Conservation (phyloP, 2,329 filamentous ascomycete genomes). For the Neospermospora avenae region DNA sequence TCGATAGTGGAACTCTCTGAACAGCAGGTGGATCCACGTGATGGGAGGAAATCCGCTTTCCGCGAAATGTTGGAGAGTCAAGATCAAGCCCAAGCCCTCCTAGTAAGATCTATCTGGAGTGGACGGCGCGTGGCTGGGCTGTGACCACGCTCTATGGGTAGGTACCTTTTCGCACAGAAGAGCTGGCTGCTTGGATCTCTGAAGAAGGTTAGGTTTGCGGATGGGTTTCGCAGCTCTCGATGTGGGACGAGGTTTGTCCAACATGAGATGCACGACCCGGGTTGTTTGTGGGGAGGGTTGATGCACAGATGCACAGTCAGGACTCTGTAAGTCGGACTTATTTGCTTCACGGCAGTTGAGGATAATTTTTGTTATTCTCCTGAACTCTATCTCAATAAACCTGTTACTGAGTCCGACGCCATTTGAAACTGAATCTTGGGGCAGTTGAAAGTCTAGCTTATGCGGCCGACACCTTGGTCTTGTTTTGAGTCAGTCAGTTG, state of each 20-base stretch:
- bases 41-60: neutral
- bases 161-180: neutral
- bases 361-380: no score
- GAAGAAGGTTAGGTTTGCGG: neutral
- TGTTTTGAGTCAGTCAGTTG: neutral
- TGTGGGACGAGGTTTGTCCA: neutral
- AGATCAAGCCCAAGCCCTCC: neutral
- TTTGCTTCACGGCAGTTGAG: neutral
- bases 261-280: neutral
- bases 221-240: neutral
- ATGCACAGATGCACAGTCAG: neutral
- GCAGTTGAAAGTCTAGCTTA: neutral
- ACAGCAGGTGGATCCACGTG: neutral
- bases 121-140: neutral
- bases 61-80: no score
- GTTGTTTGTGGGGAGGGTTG: neutral
- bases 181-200: neutral
- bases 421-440: neutral
- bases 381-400: neutral
- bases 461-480: neutral
- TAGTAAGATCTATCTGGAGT: neutral
- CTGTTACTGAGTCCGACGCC: neutral
- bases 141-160: no score
- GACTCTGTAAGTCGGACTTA: neutral
- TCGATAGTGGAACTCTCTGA: neutral